These are phyloP conservation scores for Boletus hoseneyae DNA, from an alignment of 1,284 basidiomycete species.

Conservation along the genomic window DNA sequence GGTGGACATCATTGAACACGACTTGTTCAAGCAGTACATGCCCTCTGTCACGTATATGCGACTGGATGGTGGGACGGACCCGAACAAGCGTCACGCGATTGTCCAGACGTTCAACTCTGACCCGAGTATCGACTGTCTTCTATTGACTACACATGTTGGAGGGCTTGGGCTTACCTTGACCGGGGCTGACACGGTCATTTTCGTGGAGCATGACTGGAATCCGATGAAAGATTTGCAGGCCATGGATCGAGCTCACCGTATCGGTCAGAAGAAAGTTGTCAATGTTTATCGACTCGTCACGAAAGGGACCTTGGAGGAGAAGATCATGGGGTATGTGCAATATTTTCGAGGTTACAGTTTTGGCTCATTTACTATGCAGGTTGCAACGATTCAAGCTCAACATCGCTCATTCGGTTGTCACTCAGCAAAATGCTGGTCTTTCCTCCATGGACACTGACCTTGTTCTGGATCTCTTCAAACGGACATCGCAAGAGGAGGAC, in stretches of 20 bases:
- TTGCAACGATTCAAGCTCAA: conserved; percentile 99
- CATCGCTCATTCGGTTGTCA: conserved; percentile 95
- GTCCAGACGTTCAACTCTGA: conserved; percentile 99
- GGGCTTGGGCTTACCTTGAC: conserved; percentile 96
- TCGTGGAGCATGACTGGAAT: conserved; percentile 99
- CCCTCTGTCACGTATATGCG: conserved; percentile 98
- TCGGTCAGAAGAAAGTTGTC: conserved; percentile 98
- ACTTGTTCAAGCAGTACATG: conserved; percentile 91
- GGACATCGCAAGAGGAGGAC: conserved; percentile 75
- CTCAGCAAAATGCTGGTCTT: conserved; percentile 93
- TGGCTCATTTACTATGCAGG: conserved; percentile 40
- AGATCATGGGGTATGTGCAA: conserved; percentile 92
- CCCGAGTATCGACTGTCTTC: conserved; percentile 94
- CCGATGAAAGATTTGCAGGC: conserved; percentile 99
- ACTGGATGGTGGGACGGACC: conserved; percentile 87
- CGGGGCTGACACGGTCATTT: conserved; percentile 98
- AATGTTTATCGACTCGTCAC: conserved; percentile 98
- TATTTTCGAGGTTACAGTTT: conserved; percentile 4
- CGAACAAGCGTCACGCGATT: conserved; percentile 88
- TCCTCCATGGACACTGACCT: conserved; percentile 97
- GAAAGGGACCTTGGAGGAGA: conserved; percentile 96
- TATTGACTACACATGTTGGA: conserved; percentile 96
- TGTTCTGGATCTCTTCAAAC: conserved; percentile 91
- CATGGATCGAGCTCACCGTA: conserved; percentile 98
- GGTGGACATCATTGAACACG: conserved; percentile 96